phyloP scores from a whole-genome alignment of 257 asterid species.

The Ilex aquifolium region DNA sequence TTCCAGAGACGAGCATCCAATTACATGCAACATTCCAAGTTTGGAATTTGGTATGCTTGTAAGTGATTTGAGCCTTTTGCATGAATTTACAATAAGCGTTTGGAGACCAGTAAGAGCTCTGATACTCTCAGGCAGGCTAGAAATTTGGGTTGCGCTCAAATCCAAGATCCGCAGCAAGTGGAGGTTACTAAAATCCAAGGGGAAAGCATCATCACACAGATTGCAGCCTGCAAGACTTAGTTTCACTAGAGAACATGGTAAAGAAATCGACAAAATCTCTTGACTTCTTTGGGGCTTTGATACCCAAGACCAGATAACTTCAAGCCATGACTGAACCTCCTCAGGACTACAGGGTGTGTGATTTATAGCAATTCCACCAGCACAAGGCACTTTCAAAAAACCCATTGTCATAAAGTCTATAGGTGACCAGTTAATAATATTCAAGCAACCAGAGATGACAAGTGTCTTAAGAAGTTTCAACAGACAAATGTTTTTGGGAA shows the following conservation, averaged over 20 bases:
- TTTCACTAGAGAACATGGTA: background rate
- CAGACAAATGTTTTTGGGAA: background rate
- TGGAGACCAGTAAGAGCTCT: background rate
- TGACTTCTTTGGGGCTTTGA: background rate
- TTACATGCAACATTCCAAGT: too few species aligned
- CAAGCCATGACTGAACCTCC: background rate
- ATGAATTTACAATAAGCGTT: background rate
- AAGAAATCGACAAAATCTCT: background rate
- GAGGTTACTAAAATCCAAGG: background rate
- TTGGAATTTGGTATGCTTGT: background rate
- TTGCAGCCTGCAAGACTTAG: background rate
- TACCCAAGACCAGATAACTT: background rate
- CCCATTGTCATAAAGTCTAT: background rate
- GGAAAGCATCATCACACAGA: background rate
- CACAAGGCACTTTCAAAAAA: background rate
- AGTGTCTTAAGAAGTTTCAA: too few species aligned
- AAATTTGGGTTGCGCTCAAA: background rate
- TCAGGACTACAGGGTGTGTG: background rate
- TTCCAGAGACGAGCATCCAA: too few species aligned
- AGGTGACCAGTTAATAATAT: background rate
- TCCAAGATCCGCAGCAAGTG: background rate
- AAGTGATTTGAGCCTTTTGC: background rate
- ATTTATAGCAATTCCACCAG: background rate
- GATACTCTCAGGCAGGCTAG: background rate
- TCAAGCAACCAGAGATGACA: background rate